Percentiles rank a stretch among this genome's conserved stretches.
phyloP scores from a whole-genome alignment of 73 alveolate species.

The Vitrella brassicaformis region DNA sequence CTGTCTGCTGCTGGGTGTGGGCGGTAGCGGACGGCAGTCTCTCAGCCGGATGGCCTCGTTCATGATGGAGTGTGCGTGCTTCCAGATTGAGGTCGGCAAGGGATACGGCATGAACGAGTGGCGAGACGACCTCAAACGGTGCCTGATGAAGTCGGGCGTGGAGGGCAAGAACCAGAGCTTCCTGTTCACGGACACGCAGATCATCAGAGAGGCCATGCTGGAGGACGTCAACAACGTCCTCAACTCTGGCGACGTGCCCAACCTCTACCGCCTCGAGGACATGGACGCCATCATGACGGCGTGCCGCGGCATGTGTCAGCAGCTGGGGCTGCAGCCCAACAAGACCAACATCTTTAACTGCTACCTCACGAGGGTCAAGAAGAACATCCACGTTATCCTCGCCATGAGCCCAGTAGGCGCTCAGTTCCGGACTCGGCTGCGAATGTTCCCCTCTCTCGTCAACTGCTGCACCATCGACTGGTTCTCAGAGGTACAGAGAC shows the following conservation, averaged over 20 bases:
- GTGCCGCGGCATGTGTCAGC: constrained; percentile 61
- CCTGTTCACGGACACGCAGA: constrained; percentile 95
- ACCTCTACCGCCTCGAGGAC: constrained; percentile 67
- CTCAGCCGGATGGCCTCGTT: constrained; percentile 88
- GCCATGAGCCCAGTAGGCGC: constrained; percentile 98
- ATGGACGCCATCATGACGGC: constrained; percentile 57
- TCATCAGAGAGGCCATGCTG: constrained; percentile 76
- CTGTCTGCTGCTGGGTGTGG: constrained; percentile 95
- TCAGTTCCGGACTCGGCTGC: constrained; percentile 78
- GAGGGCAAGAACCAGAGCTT: constrained; percentile 89
- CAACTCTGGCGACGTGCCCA: constrained; percentile 91
- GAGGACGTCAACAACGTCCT: constrained; percentile 83
- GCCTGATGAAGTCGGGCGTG: constrained; percentile 80
- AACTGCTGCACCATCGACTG: constrained; percentile 91
- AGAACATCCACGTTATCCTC: constrained; percentile 86
- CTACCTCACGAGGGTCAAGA: constrained; percentile 69
- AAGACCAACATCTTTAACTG: constrained; percentile 68
- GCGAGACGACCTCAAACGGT: constrained; percentile 62
- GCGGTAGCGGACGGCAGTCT: constrained; percentile 98
- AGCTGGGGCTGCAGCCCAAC: constrained; percentile 49
- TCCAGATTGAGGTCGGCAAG: constrained; percentile 95
- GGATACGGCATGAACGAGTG: constrained; percentile 92
- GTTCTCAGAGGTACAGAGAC: constrained; percentile 74
- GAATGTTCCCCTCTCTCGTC: constrained; percentile 99
- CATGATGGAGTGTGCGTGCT: constrained; percentile 80